A percentile compares a stretch with the other conserved stretches of the same genome.
Evolutionary conservation across 306 rosid genomes (phyloP).

Genomic region (Pueraria montana): DNA sequence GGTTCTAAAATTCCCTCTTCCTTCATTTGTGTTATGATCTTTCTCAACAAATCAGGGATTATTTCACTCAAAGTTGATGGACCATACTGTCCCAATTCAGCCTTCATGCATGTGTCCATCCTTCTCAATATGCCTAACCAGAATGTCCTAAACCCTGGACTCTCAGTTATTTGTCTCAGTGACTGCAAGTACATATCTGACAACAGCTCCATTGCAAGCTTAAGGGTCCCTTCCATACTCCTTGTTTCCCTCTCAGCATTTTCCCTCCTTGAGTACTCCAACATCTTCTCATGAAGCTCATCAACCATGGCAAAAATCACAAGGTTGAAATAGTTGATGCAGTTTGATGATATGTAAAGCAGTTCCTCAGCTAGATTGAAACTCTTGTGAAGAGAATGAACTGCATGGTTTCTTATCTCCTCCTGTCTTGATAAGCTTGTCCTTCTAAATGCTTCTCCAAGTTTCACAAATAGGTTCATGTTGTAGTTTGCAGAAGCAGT

Average conservation of each 20-base stretch:
- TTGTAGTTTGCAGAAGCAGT: slow-evolving; percentile 56
- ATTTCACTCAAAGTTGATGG: slow-evolving; percentile 62
- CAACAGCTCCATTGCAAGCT: slow-evolving; percentile 77
- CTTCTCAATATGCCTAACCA: slow-evolving; percentile 93
- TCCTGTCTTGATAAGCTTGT: slow-evolving; percentile 83
- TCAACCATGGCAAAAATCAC: slow-evolving; percentile 91
- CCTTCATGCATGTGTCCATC: slow-evolving; percentile 96
- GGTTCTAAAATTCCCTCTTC: slow-evolving; percentile 66
- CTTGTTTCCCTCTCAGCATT: slow-evolving; percentile 88
- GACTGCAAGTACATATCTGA: slow-evolving; percentile 75
- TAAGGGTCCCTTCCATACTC: slow-evolving; percentile 92
- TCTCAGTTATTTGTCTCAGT: slow-evolving; percentile 68
- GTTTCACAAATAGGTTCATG: slow-evolving; percentile 75
- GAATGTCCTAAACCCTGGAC: slow-evolving; percentile 69
- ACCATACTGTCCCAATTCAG: slow-evolving; percentile 82
- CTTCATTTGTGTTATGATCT: slow-evolving; percentile 77
- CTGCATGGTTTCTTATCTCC: slow-evolving; percentile 91
- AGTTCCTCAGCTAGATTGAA: slow-evolving; percentile 80
- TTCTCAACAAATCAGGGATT: slow-evolving; percentile 74
- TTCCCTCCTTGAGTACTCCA: slow-evolving; percentile 92
- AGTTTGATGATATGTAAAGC: slow-evolving; percentile 63
- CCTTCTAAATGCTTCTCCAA: slow-evolving; percentile 83
- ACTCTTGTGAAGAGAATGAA: slow-evolving; percentile 68
- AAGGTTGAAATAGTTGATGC: slow-evolving; percentile 74
- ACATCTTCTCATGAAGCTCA: slow-evolving; percentile 89